These are phyloP conservation scores for Cytospora chrysosperma DNA, from an alignment of 2,329 filamentous ascomycete genomes.

Conservation along the genomic window DNA sequence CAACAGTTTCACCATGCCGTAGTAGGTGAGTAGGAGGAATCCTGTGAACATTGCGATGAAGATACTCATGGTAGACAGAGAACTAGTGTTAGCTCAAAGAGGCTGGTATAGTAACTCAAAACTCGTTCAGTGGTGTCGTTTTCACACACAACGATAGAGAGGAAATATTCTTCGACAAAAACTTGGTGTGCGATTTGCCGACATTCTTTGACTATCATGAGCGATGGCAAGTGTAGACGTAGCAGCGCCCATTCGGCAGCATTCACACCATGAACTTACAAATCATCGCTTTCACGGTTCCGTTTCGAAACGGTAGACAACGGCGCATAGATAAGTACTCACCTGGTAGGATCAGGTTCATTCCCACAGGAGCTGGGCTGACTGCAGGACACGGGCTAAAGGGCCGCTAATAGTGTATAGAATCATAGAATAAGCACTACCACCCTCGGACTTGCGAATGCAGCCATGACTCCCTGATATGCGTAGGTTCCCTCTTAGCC, in stretches of 20 bases:
- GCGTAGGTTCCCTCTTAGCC: not conserved
- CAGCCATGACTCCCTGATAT: not conserved
- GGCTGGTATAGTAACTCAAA: not conserved
- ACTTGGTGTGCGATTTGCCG: not conserved
- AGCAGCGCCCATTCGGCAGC: not conserved
- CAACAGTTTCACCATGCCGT: not conserved
- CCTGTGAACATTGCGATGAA: not conserved
- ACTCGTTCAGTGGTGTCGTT: not conserved
- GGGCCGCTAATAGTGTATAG: too few species aligned
- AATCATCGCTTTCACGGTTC: not conserved
- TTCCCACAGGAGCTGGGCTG: not conserved
- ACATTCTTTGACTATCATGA: not conserved
- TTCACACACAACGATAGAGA: not conserved
- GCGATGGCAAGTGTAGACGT: not conserved
- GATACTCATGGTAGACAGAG: not conserved
- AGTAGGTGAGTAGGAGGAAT: not conserved
- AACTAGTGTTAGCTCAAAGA: not conserved
- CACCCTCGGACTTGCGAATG: too few species aligned
- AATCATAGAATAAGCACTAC: too few species aligned
- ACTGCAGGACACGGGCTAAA: not conserved
- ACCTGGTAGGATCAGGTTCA: not conserved
- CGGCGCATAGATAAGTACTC: not conserved
- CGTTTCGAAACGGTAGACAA: not conserved
- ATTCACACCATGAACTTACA: not conserved
- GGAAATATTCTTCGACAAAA: not conserved